Conservation (phyloP, 2,329 filamentous ascomycete genomes). For the Trichoderma sp. region DNA sequence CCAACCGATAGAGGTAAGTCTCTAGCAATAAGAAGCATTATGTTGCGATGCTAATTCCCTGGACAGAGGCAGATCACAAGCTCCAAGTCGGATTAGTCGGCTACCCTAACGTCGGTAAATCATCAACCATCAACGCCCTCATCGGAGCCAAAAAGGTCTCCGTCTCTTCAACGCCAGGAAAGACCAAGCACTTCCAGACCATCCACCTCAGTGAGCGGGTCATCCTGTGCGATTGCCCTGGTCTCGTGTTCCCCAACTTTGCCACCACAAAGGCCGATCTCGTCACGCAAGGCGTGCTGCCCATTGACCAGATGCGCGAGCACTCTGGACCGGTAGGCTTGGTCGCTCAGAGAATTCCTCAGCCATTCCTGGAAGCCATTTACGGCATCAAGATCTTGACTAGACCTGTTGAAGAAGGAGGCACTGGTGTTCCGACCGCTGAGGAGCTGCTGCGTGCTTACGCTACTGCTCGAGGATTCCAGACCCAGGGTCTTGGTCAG, state of each 20-base stretch:
- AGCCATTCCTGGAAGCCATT: slow-evolving; percentile 83
- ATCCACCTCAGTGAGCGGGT: slow-evolving; percentile 89
- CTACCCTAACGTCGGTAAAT: slow-evolving; percentile 99
- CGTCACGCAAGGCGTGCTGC: slow-evolving; percentile 89
- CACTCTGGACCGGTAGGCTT: slow-evolving; percentile 83
- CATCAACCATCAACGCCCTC: slow-evolving; percentile 98
- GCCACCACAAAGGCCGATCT: slow-evolving; percentile 94
- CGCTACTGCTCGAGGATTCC: slow-evolving; percentile 84
- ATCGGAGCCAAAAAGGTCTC: slow-evolving; percentile 98
- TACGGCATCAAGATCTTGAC: slow-evolving; percentile 89
- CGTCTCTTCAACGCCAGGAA: slow-evolving; percentile 93
- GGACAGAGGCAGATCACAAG: slow-evolving; percentile 56
- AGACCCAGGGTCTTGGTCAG: slow-evolving; percentile 82
- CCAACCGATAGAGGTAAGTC: slow-evolving; percentile 49
- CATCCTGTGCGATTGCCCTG: slow-evolving; percentile 93
- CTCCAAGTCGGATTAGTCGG: slow-evolving; percentile 91
- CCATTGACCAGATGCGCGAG: slow-evolving; percentile 94
- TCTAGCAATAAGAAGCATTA: too few relatives aligned
- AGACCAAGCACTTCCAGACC: slow-evolving; percentile 99
- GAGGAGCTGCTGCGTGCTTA: slow-evolving; percentile 84
- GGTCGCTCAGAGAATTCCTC: slow-evolving; percentile 80
- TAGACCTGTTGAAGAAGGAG: slow-evolving; percentile 83
- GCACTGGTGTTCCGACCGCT: slow-evolving; percentile 80
- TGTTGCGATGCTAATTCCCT: slow-evolving; percentile 17
- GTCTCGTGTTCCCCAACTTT: slow-evolving; percentile 98